Percentiles rank a stretch among this genome's conserved stretches.
phyloP scores from a whole-genome alignment of 2,329 filamentous ascomycete genomes.

The Neonectria magnoliae region DNA sequence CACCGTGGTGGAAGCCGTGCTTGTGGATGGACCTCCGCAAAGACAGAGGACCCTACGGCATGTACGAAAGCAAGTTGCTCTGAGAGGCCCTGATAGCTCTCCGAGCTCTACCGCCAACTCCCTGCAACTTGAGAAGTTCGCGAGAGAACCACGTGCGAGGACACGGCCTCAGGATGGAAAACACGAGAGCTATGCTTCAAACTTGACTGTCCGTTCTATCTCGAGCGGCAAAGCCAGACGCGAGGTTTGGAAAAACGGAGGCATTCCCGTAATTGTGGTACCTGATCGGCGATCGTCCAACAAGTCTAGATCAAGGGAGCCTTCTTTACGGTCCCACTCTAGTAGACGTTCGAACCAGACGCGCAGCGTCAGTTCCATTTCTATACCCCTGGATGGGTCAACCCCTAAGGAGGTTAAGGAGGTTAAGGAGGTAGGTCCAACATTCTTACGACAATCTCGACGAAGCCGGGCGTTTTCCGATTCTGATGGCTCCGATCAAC shows the following conservation, averaged over 20 bases:
- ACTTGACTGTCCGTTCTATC: slow-evolving; percentile 58
- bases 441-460: slow-evolving; percentile 54
- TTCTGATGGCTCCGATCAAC: slow-evolving; percentile 61
- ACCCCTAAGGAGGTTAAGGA: slow-evolving; percentile 50
- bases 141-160: slow-evolving; percentile 43
- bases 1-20: slow-evolving; percentile 66
- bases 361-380: slow-evolving; percentile 54
- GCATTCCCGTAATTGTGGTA: slow-evolving; percentile 70
- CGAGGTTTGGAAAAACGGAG: slow-evolving; percentile 68
- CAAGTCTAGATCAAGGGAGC: slow-evolving; percentile 61
- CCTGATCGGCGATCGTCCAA: slow-evolving; percentile 67
- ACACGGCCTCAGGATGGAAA: slow-evolving; percentile 44
- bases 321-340: slow-evolving; percentile 69
- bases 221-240: slow-evolving; percentile 66
- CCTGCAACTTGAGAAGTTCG: slow-evolving; percentile 26
- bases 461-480: slow-evolving; percentile 57
- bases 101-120: slow-evolving; percentile 25
- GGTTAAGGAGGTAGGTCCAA: slow-evolving; percentile 39
- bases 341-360: slow-evolving; percentile 65
- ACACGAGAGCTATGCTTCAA: slow-evolving; percentile 62
- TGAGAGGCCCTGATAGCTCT: slow-evolving; percentile 56
- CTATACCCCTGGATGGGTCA: slow-evolving; percentile 50
- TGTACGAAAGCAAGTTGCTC: slow-evolving; percentile 63
- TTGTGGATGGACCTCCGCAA: slow-evolving; percentile 60
- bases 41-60: slow-evolving; percentile 68